Percentiles rank a stretch among this genome's conserved stretches.
Conservation (phyloP, 345 rosid species). For the Linum tenue region DNA sequence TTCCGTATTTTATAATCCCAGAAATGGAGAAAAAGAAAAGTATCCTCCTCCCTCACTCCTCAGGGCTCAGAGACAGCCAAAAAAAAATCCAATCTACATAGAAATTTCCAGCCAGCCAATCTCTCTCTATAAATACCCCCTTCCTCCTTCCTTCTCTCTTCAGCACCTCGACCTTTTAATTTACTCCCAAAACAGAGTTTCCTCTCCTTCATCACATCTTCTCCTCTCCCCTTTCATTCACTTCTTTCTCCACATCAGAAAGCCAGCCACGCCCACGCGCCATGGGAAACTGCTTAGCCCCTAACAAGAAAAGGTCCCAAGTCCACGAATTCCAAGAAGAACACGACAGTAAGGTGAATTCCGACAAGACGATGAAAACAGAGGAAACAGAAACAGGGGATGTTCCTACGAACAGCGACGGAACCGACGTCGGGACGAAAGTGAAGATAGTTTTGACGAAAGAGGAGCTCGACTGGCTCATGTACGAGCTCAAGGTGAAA, state of each 20-base stretch:
- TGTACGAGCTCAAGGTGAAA: conserved; percentile 27
- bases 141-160: not conserved
- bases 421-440: conserved; percentile 27
- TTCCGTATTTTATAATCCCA: too few relatives aligned
- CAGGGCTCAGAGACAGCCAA: too few relatives aligned
- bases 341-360: not conserved
- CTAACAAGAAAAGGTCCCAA: conserved; percentile 1
- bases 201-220: too few relatives aligned
- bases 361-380: not conserved
- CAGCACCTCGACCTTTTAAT: not conserved
- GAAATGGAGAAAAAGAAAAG: not conserved
- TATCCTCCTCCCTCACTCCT: not conserved
- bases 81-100: not conserved
- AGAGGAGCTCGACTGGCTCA: conserved; percentile 59
- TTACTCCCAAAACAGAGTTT: not conserved
- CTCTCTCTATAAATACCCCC: conserved; percentile 8
- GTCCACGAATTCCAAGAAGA: conserved; percentile 10
- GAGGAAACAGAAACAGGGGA: not conserved
- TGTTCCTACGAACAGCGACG: too few relatives aligned
- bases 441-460: conserved; percentile 69
- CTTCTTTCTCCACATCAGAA: not conserved
- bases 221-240: not conserved
- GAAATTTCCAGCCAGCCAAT: not conserved
- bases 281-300: conserved; percentile 44
- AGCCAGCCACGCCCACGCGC: not conserved